Percentiles rank a stretch among this genome's conserved stretches.
Evolutionary conservation across 805 yeast genomes (phyloP).

Genomic region (Yamadazyma scolyti): DNA sequence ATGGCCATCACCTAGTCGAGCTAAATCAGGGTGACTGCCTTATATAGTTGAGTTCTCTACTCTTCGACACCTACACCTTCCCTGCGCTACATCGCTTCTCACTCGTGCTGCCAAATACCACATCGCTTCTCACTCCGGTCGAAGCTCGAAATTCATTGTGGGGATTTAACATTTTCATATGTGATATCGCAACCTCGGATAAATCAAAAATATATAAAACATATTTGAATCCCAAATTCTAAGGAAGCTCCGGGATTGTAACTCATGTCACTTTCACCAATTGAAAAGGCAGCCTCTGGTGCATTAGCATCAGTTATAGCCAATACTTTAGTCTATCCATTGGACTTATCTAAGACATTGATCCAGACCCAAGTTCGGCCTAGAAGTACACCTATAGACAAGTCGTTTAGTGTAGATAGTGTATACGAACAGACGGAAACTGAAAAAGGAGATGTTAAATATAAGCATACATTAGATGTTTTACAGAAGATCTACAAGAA

Average conservation of each 20-base stretch:
- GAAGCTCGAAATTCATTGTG: too few relatives aligned
- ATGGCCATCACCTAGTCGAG: too few relatives aligned
- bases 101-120: too few relatives aligned
- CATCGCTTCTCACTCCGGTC: too few relatives aligned
- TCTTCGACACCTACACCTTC: too few relatives aligned
- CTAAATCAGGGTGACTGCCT: too few relatives aligned
- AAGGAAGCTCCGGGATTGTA: too few relatives aligned
- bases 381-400: slow-evolving; percentile 6
- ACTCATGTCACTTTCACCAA: slow-evolving; percentile 52
- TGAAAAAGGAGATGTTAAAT: slow-evolving; percentile 29
- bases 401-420: slow-evolving; percentile 11
- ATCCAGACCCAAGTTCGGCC: slow-evolving; percentile 64
- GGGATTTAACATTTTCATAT: slow-evolving; percentile 5
- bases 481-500: slow-evolving; percentile 51
- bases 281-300: slow-evolving; percentile 80
- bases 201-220: neutral
- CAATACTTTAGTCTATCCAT: slow-evolving; percentile 73
- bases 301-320: slow-evolving; percentile 81
- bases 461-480: slow-evolving; percentile 61
- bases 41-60: too few relatives aligned
- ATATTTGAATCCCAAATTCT: neutral
- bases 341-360: slow-evolving; percentile 73
- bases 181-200: slow-evolving; percentile 5
- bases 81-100: too few relatives aligned
- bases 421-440: slow-evolving; percentile 13